Conservation (phyloP, 2,329 filamentous ascomycete species). For the Cladophialophora chaetospira region DNA sequence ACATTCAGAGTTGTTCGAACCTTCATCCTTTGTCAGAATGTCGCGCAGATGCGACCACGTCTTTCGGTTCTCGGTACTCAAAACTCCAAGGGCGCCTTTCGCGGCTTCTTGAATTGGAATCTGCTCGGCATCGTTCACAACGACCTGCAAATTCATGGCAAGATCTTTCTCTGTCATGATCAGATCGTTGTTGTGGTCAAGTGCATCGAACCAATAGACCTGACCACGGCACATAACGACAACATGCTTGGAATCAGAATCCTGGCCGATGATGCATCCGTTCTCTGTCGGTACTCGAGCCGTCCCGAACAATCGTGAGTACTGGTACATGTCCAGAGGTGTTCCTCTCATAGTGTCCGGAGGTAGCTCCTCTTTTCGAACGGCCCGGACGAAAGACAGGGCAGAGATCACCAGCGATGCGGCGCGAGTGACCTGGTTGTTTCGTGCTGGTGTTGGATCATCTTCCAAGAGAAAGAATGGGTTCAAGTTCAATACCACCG, state of each 20-base stretch:
- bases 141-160: slow-evolving; percentile 84
- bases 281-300: slow-evolving; percentile 91
- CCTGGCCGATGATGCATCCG: slow-evolving; percentile 93
- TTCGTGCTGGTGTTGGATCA: slow-evolving; percentile 92
- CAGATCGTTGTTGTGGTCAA: slow-evolving; percentile 89
- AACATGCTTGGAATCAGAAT: slow-evolving; percentile 88
- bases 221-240: slow-evolving; percentile 93
- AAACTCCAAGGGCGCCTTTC: slow-evolving; percentile 88
- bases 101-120: slow-evolving; percentile 91
- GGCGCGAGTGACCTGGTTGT: slow-evolving; percentile 93
- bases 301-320: slow-evolving; percentile 91
- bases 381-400: slow-evolving; percentile 87
- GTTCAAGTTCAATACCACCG: slow-evolving; percentile 94
- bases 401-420: slow-evolving; percentile 90
- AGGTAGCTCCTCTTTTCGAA: slow-evolving; percentile 87
- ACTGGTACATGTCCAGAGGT: slow-evolving; percentile 97
- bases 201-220: slow-evolving; percentile 98
- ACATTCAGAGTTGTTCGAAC: slow-evolving; percentile 93
- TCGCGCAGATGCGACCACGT: slow-evolving; percentile 92
- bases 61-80: slow-evolving; percentile 95
- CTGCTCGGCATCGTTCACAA: slow-evolving; percentile 85
- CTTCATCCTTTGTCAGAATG: slow-evolving; percentile 78
- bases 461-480: slow-evolving; percentile 97
- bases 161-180: slow-evolving; percentile 98
- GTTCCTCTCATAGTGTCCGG: slow-evolving; percentile 82